phyloP scores from a whole-genome alignment of 202 grass and related monocot species.

The Bolboschoenoplectus hybrid region DNA sequence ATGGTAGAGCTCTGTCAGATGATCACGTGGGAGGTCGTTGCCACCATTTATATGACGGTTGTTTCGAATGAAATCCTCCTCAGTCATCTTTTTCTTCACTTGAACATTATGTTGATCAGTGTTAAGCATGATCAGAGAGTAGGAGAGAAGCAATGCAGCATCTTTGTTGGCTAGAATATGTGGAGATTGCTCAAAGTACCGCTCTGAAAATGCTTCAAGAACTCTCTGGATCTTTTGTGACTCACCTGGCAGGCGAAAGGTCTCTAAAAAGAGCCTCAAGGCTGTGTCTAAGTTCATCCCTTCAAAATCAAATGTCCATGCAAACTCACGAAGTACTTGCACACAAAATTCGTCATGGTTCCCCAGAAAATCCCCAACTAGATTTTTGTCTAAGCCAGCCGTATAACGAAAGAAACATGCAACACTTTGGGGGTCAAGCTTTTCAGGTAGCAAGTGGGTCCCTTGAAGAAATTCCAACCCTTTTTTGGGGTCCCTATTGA shows the following conservation, averaged over 20 bases:
- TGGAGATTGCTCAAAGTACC: conserved; percentile 93
- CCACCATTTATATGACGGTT: conserved; percentile 98
- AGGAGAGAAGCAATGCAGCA: conserved; percentile 85
- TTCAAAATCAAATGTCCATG: conserved; percentile 94
- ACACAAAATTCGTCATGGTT: conserved; percentile 99
- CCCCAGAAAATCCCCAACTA: conserved; percentile 97
- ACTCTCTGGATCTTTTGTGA: conserved; percentile 99
- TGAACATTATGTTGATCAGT: conserved; percentile 99
- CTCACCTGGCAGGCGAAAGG: conserved; percentile 94
- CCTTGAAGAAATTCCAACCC: conserved; percentile 99
- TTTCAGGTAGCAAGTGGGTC: conserved; percentile 95
- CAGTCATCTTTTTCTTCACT: conserved; percentile 99
- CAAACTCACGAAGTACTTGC: conserved; percentile 98
- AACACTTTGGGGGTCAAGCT: conserved; percentile 98
- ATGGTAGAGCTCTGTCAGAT: conserved; percentile 83
- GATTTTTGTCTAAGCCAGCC: conserved; percentile 96
- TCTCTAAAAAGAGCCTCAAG: conserved; percentile 93
- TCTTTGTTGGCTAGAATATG: conserved; percentile 93
- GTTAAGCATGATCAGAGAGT: conserved; percentile 99
- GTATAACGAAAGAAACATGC: conserved; percentile 99
- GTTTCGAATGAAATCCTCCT: conserved; percentile 99
- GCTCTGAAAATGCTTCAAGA: conserved; percentile 98
- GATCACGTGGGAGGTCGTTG: conserved; percentile 87
- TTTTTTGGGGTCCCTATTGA: conserved; percentile 99
- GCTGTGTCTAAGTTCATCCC: conserved; percentile 98